Evolutionary conservation across 192 early-diverging fungal genomes (phyloP).

Genomic region (Backusella parvicylindrica): DNA sequence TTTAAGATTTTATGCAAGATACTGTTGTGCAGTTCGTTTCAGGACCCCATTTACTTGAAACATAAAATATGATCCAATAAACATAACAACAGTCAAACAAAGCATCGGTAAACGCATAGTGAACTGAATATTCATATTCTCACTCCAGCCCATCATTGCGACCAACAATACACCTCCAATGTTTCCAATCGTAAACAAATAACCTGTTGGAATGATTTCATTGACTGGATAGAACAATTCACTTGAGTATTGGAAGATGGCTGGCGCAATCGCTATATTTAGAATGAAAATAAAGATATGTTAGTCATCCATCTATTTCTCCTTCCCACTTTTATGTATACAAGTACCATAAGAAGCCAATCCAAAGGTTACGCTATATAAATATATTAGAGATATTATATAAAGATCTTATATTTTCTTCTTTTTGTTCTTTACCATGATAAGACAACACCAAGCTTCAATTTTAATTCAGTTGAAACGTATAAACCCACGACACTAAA

Average conservation of each 20-base stretch:
- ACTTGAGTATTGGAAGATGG: conserved; percentile 40
- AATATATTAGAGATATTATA: neutral
- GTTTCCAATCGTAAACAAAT: conserved; percentile 31
- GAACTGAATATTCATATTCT: conserved; percentile 20
- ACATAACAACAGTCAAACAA: conserved; percentile 1
- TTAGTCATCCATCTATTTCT: neutral
- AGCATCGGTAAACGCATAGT: conserved; percentile 37
- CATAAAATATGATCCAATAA: conserved; percentile 15
- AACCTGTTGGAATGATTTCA: conserved; percentile 42
- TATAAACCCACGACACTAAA: conserved; percentile 20
- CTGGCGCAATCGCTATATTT: conserved; percentile 37
- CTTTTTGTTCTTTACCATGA: conserved; percentile 27
- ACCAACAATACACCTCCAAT: conserved; percentile 35
- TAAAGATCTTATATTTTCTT: neutral
- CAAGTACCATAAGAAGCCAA: conserved; percentile 31
- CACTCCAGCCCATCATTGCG: conserved; percentile 35
- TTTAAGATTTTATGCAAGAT: conserved; percentile 6
- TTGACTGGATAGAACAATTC: conserved; percentile 34
- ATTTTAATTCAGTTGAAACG: conserved; percentile 12
- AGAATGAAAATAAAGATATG: neutral
- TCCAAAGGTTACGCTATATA: conserved; percentile 35
- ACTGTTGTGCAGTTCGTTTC: conserved; percentile 14
- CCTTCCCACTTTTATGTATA: neutral
- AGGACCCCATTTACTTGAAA: conserved; percentile 18
- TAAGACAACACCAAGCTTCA: conserved; percentile 11